Base-by-base conservation (phyloP, 495 filamentous ascomycete species). In the Lasiosphaeris hirsuta region DNA sequence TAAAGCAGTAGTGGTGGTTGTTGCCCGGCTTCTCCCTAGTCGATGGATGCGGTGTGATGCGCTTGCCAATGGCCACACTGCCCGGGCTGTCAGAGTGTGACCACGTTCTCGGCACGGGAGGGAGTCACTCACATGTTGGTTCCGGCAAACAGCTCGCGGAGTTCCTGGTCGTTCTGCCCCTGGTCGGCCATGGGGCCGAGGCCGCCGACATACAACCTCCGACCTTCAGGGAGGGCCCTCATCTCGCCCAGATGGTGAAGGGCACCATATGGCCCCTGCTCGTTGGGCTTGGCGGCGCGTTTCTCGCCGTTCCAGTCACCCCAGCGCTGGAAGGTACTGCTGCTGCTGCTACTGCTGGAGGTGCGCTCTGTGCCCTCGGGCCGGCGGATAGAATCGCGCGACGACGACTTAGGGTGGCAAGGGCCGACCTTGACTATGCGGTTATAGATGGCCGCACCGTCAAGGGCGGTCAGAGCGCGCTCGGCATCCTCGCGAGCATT, bases 1-100 rank as follows among this genome's bases (percentile, higher is more conserved):
- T 82, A 62, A 88, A 89, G 59, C 83, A 80, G 71, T 85, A 87
- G 70, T 89, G 81, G 63, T 86, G 79, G 59, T 84, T n/a, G n/a
- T n/a, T 78, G 56, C 82, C 83, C 0, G 78, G 71, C 39, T 77
- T 74, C 30, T 76, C 70, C 37, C 73, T 69, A 51, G 78, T 78
- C 13, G 79, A 76, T 2, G 77, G 73, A 61, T 84, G 82, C 13
- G 83, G 81, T 11, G 78, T 71, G 58, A 87, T 81, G 41, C 86
- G 72, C 71, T 88, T 87, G 78, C 83, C 85, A 45, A 88, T 77
- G 18, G 81, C 78, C 61, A 83, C 75, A 50, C 72, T 75, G 23
- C 2, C n/a, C 34, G 18, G 23, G 23, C 5, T 30, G 23, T 30
- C 23, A 30, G 23, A 30, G 23, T 30, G 23, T 30, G 23, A 30